phyloP scores from a whole-genome alignment of 257 asterid species.

The Eucommia ulmoides region DNA sequence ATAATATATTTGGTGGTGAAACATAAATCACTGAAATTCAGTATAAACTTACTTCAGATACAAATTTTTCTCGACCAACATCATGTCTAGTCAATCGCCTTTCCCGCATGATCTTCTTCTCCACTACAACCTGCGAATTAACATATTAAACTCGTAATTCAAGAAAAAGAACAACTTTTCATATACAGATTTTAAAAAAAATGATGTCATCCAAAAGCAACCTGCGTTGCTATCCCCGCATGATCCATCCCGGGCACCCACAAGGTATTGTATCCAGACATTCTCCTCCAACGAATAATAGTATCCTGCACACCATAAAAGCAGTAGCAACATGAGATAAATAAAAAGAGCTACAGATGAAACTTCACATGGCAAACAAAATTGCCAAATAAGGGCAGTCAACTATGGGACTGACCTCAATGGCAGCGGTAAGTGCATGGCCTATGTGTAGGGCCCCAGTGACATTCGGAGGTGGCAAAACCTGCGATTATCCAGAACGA shows the following conservation, averaged over 20 bases:
- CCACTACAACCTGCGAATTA: slow-evolving; percentile 69
- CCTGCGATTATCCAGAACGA: slow-evolving; percentile 40
- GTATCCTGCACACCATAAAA: slow-evolving; percentile 52
- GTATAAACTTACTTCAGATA: slow-evolving; percentile 50
- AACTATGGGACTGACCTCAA: slow-evolving; percentile 48
- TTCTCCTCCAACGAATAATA: slow-evolving; percentile 87
- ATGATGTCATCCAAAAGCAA: slow-evolving; percentile 5
- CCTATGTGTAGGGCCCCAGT: slow-evolving; percentile 97
- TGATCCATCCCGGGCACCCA: slow-evolving; percentile 99
- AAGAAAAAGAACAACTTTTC: not conserved
- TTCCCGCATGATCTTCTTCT: slow-evolving; percentile 79
- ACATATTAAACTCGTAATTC: not conserved
- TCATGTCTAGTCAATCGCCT: slow-evolving; percentile 68
- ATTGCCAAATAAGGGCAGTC: slow-evolving; percentile 4
- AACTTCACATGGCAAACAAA: slow-evolving; percentile 5
- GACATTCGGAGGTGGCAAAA: slow-evolving; percentile 91
- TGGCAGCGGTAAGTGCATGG: slow-evolving; percentile 94
- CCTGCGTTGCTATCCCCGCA: slow-evolving; percentile 99
- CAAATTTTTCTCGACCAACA: slow-evolving; percentile 62
- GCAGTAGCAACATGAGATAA: slow-evolving; percentile 2
- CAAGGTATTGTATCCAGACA: slow-evolving; percentile 87
- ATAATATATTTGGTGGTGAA: too few relatives aligned
- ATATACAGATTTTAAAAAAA: too few relatives aligned
- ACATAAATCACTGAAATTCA: too few relatives aligned
- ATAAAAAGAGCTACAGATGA: not conserved